Base-by-base conservation (phyloP, 2,329 filamentous ascomycete genomes). In the Eurotiales sp. region DNA sequence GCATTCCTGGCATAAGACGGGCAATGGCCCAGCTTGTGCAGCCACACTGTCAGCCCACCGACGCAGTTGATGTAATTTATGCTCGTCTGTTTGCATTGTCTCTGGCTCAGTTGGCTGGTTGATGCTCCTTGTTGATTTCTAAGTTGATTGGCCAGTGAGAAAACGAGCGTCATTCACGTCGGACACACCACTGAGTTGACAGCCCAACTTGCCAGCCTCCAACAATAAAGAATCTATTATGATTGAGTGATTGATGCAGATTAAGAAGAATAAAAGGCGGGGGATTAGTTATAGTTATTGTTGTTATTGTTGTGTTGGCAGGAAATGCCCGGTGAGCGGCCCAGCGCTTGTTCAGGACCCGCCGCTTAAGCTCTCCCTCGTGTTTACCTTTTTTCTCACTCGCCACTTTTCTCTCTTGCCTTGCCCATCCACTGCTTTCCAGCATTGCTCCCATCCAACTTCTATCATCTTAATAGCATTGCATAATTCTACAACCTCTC, bases 351-450 rank as follows among this genome's bases (percentile, higher is more conserved):
- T n/a, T n/a, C 34, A 27, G 5, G 25, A 27, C 10, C 25, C 25
- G 25, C 25, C 21, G 21, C 11, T 37, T 37, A 17, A n/a, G n/a
- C 6, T 36, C n/a, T n/a, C 44, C n/a, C 21, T 14, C 10, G 45
- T 47, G 45, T 40, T 40, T 47, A 39, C 34, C 25, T 27, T 48
- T 23, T 27, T 22, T 32, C 34, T 15, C 21, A 11, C 40, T 23
- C 39, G 4, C 23, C 39, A 47, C 10, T 2, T 21, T 30, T 14
- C 40, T 45, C 21, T 19, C 19, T 19, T 23, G 5, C 37, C 7
- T 50, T 17, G 14, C 5, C 40, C 25, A 42, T 46, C 29, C 39
- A 42, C 44, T 52, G 37, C 44, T 19, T 32, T 46, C 22, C 27
- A 11, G 11, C 17, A 21, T 27, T 17, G 45, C 32, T 41, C 6